These are phyloP conservation scores for Croton setiger DNA, from an alignment of 441 rosid species.

Conservation along the genomic window DNA sequence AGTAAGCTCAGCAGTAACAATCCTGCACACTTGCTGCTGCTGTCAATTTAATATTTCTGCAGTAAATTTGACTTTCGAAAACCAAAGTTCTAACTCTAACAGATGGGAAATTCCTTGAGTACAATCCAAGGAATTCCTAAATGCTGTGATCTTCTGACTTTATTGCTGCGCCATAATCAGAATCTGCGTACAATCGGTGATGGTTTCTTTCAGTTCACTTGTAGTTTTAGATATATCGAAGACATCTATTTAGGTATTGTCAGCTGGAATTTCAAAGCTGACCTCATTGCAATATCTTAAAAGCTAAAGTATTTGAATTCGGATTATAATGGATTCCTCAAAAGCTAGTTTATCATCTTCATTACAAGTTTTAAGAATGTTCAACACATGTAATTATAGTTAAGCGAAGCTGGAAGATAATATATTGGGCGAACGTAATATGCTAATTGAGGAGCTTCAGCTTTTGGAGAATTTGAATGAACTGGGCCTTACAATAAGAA, in stretches of 20 bases:
- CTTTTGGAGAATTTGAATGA: slow-evolving; percentile 17
- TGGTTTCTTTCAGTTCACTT: slow-evolving; percentile 10
- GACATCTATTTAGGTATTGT: background rate
- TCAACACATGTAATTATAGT: background rate
- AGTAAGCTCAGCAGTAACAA: too few species aligned
- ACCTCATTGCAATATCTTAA: slow-evolving; percentile 15
- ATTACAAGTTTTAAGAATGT: slow-evolving; percentile 23
- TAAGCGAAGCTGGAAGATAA: background rate
- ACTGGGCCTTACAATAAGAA: background rate
- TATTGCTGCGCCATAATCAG: background rate
- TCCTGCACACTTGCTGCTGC: too few species aligned
- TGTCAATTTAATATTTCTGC: too few species aligned
- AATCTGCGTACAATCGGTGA: background rate
- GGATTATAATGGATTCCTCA: slow-evolving; percentile 11
- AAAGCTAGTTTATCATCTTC: slow-evolving; percentile 14
- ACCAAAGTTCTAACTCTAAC: too few species aligned
- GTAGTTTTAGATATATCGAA: slow-evolving; percentile 12
- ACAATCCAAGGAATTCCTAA: background rate
- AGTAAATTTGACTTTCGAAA: too few species aligned
- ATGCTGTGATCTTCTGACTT: background rate
- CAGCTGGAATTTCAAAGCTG: slow-evolving; percentile 16
- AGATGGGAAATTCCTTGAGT: background rate
- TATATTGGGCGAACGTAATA: background rate
- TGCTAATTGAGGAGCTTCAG: slow-evolving; percentile 21
- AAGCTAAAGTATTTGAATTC: slow-evolving; percentile 26